These are phyloP conservation scores for Pleochaeta shiraiana DNA, from an alignment of 2,329 filamentous ascomycete genomes.

Conservation along the genomic window DNA sequence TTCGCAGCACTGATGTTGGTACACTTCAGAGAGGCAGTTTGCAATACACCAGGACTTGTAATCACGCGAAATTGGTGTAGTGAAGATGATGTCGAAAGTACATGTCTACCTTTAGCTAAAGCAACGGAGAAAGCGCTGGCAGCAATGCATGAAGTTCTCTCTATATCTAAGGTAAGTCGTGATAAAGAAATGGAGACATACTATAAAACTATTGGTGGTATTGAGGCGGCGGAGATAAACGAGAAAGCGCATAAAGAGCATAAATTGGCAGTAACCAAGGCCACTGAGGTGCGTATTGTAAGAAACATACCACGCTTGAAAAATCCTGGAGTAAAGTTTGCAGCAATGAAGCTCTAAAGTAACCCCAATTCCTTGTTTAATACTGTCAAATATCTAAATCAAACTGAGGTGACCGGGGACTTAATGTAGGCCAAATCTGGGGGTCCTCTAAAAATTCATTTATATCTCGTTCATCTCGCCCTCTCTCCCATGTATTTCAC, in stretches of 20 bases:
- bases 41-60: slow-evolving; percentile 25
- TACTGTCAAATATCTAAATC: too few relatives aligned
- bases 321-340: slow-evolving; percentile 41
- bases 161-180: slow-evolving; percentile 42
- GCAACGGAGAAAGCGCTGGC: slow-evolving; percentile 74
- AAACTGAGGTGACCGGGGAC: too few relatives aligned
- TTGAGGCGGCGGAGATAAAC: slow-evolving; percentile 20
- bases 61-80: slow-evolving; percentile 49
- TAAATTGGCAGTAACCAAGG: slow-evolving; percentile 36
- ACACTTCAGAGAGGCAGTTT: slow-evolving; percentile 65
- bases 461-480: too few relatives aligned
- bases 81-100: slow-evolving; percentile 43
- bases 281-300: slow-evolving; percentile 72
- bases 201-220: slow-evolving; percentile 23
- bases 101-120: slow-evolving; percentile 59
- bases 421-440: too few relatives aligned
- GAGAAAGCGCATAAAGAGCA: slow-evolving; percentile 13
- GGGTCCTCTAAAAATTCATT: too few relatives aligned
- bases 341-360: slow-evolving; percentile 21
- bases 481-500: too few relatives aligned
- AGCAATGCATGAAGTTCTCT: slow-evolving; percentile 75
- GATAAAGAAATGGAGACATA: slow-evolving; percentile 36
- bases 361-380: not conserved
- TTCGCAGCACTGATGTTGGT: slow-evolving; percentile 83
- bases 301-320: slow-evolving; percentile 48